Base-by-base conservation (phyloP, 1,284 basidiomycete species). In the Mycosarcoma mackinlayi region DNA sequence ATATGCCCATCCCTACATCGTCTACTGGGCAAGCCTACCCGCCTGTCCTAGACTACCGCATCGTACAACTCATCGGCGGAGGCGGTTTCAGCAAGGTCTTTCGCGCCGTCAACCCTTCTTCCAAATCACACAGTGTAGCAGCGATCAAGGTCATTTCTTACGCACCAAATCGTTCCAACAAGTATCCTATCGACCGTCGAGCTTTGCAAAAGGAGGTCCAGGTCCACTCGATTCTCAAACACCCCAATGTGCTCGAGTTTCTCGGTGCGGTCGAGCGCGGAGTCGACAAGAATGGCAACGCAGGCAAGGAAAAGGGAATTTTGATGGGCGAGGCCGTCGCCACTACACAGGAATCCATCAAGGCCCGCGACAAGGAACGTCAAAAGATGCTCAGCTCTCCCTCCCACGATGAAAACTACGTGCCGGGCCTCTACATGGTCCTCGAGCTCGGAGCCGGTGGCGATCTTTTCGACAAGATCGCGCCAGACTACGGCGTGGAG, bases 381-480 rank as follows among this genome's bases (percentile, higher is more conserved):
- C 59, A 68, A 40, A 55, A 52, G 41, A 60, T 63, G 60, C 59
- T 59, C 39, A 52, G 47, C 39, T 60, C 68, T 11, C 71, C 73
- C 14, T 68, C 69, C 37, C 51, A 54, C 41, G 56, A 72, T 19
- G 61, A 61, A 24, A 80, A 76, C 54, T 79, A 76, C 38, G 77
- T 82, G 6, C 79, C 79, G 3, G 80, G 91, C 0, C 87, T 94
- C 38, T 98, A 98, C 81, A 93, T 98, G 86, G 85, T 98, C 24
- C 85, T 98, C 69, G 95, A 98, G 83, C 86, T 95, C 37, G 95
- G 94, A 0, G 90, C 90, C 1, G 94, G 94, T 40, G 95, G 96
- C 0, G 95, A 98, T 83, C 84, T 98, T 37, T 98, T 98, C 82
- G 96, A 98, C 84, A 98, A 98, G 86, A 98, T 98, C 63, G 79